Base-by-base conservation (phyloP, 2,329 filamentous ascomycete genomes). In the Cytospora piceicola region DNA sequence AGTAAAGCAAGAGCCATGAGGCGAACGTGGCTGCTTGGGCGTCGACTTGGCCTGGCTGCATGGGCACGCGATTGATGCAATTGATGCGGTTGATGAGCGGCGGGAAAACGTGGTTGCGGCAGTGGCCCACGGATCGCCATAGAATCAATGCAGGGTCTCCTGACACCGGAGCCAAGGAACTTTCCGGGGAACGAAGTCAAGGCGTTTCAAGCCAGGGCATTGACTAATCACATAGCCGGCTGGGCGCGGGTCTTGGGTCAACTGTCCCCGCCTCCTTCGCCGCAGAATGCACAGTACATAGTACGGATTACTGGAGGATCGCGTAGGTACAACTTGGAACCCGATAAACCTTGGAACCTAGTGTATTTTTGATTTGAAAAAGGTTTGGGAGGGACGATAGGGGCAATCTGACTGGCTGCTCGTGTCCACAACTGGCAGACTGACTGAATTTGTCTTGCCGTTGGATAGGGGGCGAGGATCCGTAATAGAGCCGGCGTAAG, bases 171-270 rank as follows among this genome's bases (percentile, higher is more conserved):
- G 5, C 27, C 27, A 42, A 24, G 32, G 22, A 17, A 39, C 63
- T 52, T 49, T 36, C 63, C 63, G 49, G 56, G 58, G 58, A 54
- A n/a, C 29, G 14, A n/a, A 22, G 29, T 36, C 56, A 55, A 52
- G 58, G 24, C 51, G 63, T 65, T 65, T 65, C 63, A 65, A 55
- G 39, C 57, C 30, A 54, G 52, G 57, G 56, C 51, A 55, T 60
- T 64, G 63, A 42, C 49, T 55, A 64, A 64, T 64, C 63, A 64
- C 15, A n/a, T 49, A 36, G 53, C 29, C 52, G 27, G 27, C 20
- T 60, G 32, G 39, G 39, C 22, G 56, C 56, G 57, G 57, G 36
- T 42, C 57, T 32, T 56, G 30, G 42, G 36, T 12, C 30, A 54
- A 36, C n/a, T 24, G 32, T 34, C 60, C 53, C 60, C 60, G 39